A percentile compares a stretch with the other conserved stretches of the same genome.
Conservation (phyloP, 2,329 filamentous ascomycete genomes). For the Endocalyx cinctus region DNA sequence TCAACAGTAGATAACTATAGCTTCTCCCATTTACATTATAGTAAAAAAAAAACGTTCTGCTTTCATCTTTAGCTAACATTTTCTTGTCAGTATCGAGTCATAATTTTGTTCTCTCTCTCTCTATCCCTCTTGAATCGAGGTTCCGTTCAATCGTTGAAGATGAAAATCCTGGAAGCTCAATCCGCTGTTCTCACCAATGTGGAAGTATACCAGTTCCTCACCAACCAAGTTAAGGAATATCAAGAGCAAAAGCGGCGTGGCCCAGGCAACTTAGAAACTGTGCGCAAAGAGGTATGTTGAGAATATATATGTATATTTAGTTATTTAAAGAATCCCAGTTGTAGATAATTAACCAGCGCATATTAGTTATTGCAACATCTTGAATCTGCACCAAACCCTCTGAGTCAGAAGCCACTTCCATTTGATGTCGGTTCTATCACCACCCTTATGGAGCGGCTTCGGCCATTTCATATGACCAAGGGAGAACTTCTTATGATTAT, state of each 20-base stretch:
- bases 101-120: no score
- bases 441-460: constrained; percentile 50
- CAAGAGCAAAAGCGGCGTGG: constrained; percentile 46
- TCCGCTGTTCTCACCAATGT: constrained; percentile 67
- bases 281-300: constrained; percentile 63
- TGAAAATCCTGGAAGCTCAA: constrained; percentile 70
- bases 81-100: no score
- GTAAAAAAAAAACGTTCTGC: no score
- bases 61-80: no score
- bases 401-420: constrained; percentile 49
- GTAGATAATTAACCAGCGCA: no score
- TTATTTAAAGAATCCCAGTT: no score
- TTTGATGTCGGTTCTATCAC: constrained; percentile 51
- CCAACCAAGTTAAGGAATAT: constrained; percentile 49
- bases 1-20: no score
- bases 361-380: constrained; percentile 59
- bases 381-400: constrained; percentile 47
- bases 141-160: constrained; percentile 25
- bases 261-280: constrained; percentile 54
- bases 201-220: constrained; percentile 65
- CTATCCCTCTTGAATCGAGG: background rate
- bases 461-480: constrained; percentile 58
- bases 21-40: no score
- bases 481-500: constrained; percentile 65
- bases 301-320: no score